Evolutionary conservation across 2,329 filamentous ascomycete genomes (phyloP).

Genomic region (Fusarium solani-melongenae): DNA sequence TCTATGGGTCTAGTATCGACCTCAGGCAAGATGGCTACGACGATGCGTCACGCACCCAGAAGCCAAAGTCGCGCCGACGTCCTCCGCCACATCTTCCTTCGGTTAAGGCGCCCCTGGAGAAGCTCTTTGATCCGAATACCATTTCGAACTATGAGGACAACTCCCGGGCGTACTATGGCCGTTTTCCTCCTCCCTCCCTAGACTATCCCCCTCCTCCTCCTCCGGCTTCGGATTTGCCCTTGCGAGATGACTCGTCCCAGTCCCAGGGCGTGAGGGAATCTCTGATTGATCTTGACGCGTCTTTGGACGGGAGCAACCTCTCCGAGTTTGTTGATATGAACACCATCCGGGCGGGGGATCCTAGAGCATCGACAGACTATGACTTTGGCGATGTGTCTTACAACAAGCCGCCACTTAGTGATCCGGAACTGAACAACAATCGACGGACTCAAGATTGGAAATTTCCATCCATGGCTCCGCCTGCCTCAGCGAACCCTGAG

Average conservation of each 20-base stretch:
- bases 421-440: conserved; percentile 65
- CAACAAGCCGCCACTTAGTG: conserved; percentile 64
- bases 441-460: conserved; percentile 68
- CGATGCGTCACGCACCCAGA: conserved; percentile 64
- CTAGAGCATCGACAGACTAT: conserved; percentile 61
- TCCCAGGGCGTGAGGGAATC: conserved; percentile 67
- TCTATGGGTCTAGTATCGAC: conserved; percentile 69
- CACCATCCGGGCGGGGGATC: conserved; percentile 65
- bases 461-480: conserved; percentile 63
- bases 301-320: conserved; percentile 65
- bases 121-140: conserved; percentile 74
- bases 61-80: conserved; percentile 64
- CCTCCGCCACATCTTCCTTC: conserved; percentile 69
- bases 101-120: conserved; percentile 69
- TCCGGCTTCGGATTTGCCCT: conserved; percentile 61
- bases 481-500: conserved; percentile 65
- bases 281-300: conserved; percentile 73
- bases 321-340: conserved; percentile 71
- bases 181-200: conserved; percentile 51
- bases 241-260: conserved; percentile 65
- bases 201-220: conserved; percentile 60
- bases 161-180: conserved; percentile 69
- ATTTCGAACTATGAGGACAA: conserved; percentile 74
- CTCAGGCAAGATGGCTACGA: conserved; percentile 58
- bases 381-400: conserved; percentile 58